Base-by-base conservation (phyloP, 192 early-diverging fungal species). In the Glomus cerebriforme region DNA sequence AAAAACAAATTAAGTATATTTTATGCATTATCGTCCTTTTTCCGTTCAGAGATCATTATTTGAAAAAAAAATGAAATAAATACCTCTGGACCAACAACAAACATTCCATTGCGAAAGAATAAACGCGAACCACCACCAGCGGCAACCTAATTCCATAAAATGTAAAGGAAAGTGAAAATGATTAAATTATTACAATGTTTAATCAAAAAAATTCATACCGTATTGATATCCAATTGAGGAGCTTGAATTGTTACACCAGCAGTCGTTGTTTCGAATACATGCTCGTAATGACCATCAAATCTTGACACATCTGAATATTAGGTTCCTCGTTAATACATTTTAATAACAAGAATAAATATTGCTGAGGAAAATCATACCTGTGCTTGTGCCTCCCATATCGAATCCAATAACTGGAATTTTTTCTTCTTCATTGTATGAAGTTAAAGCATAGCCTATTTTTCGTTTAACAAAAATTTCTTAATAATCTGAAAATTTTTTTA, bases 211-310 rank as follows among this genome's bases (percentile, higher is more conserved):
- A 2, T 43, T 3, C 12, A 17, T 22, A 80, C 95, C 3, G 96
- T 98, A 83, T 94, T 92, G 67, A 99, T 99, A 75, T 97, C 96
- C 59, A 99, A 84, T 82, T 99, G 98, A 43, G 96, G 96, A 7
- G 98, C 96, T 78, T 97, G 94, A 39, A 99, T 94, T 22, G 96
- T 94, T 19, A 99, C 90, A 7, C 95, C 94, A 0, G 92, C 95
- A 3, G 95, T 97, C 3, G 93, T 96, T 17, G 95, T 96, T 79
- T 98, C 98, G 86, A 94, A 97, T 2, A 98, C 95, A 77, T 98
- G 96, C 77, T 97, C 95, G 79, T 92, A 95, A 49, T 86, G 84
- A 7, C 96, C 96, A 71, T 90, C 95, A 81, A 91, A 99, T 4
- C 98, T 86, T 35, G 95, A 97, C 2, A 99, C 98, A 84, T 99